A percentile compares a stretch with the other conserved stretches of the same genome.
These are phyloP conservation scores for Xylaria scruposa DNA, from an alignment of 495 filamentous ascomycete genomes.

Conservation along the genomic window DNA sequence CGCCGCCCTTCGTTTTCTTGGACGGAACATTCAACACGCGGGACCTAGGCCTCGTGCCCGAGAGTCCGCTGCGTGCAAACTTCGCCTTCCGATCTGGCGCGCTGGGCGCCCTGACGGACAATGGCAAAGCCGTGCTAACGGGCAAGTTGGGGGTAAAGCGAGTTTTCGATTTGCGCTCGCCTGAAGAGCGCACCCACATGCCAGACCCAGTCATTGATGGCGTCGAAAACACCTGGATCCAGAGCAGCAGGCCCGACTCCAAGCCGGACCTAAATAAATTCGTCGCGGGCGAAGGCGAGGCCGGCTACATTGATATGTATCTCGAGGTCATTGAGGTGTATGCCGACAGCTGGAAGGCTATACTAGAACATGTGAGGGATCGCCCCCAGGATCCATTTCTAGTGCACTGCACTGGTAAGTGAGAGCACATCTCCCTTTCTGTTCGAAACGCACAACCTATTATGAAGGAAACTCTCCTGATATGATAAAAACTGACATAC, in stretches of 20 bases:
- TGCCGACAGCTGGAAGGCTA: slow-evolving; percentile 38
- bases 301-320: slow-evolving; percentile 50
- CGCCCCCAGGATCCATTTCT: slow-evolving; percentile 44
- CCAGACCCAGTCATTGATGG: slow-evolving; percentile 50
- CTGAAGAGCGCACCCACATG: slow-evolving; percentile 41
- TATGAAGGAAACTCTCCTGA: too few relatives aligned
- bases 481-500: not conserved
- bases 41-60: slow-evolving; percentile 57
- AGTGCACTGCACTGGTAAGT: slow-evolving; percentile 61
- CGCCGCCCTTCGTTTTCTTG: slow-evolving; percentile 61
- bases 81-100: slow-evolving; percentile 61
- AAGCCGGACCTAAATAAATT: slow-evolving; percentile 44
- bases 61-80: slow-evolving; percentile 49
- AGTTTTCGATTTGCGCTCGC: slow-evolving; percentile 53
- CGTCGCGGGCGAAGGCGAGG: slow-evolving; percentile 48
- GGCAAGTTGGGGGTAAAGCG: slow-evolving; percentile 46
- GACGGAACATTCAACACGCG: slow-evolving; percentile 62
- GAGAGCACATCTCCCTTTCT: not conserved
- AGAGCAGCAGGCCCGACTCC: slow-evolving; percentile 40
- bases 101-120: slow-evolving; percentile 43
- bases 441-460: not conserved
- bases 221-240: slow-evolving; percentile 49
- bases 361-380: slow-evolving; percentile 49
- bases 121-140: slow-evolving; percentile 47
- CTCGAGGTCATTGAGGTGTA: slow-evolving; percentile 50